These are phyloP conservation scores for Phaeosphaeriaceae sp. DNA, from an alignment of 2,329 filamentous ascomycete genomes.

Conservation along the genomic window DNA sequence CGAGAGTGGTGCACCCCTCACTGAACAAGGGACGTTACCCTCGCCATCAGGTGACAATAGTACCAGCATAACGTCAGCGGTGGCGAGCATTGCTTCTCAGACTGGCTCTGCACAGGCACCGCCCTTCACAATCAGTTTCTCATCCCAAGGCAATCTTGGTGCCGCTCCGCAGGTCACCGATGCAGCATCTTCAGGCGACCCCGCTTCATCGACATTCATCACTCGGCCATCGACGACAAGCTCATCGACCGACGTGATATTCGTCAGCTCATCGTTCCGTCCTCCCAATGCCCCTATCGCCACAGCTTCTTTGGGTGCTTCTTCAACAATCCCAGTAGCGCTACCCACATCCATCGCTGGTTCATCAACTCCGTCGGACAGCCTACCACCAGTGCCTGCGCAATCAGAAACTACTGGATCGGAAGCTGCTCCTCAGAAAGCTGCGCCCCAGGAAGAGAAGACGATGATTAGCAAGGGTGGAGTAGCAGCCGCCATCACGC, in stretches of 20 bases:
- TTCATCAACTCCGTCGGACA: background rate
- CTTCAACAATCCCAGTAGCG: conserved; percentile 3
- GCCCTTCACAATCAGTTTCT: conserved; percentile 6
- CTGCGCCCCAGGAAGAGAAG: conserved; percentile 9
- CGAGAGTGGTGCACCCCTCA: background rate
- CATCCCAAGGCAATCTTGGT: conserved; percentile 17
- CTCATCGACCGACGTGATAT: background rate
- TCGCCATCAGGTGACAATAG: background rate
- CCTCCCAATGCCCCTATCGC: background rate
- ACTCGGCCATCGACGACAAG: conserved; percentile 1
- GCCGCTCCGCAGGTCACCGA: conserved; percentile 16
- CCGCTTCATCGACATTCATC: background rate
- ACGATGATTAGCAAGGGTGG: conserved; percentile 36
- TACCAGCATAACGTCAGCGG: conserved; percentile 3
- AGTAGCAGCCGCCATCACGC: conserved; percentile 39
- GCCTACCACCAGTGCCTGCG: conserved; percentile 1
- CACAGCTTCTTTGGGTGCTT: background rate
- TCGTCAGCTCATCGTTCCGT: background rate
- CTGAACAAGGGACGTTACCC: background rate
- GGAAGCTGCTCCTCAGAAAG: conserved; percentile 9
- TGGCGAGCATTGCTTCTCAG: background rate
- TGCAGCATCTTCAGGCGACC: background rate
- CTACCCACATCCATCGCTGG: background rate
- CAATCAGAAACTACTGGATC: conserved; percentile 11
- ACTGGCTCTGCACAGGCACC: conserved; percentile 1